phyloP scores from a whole-genome alignment of 352 stramenopile species.

The Phytophthora nicotianae region DNA sequence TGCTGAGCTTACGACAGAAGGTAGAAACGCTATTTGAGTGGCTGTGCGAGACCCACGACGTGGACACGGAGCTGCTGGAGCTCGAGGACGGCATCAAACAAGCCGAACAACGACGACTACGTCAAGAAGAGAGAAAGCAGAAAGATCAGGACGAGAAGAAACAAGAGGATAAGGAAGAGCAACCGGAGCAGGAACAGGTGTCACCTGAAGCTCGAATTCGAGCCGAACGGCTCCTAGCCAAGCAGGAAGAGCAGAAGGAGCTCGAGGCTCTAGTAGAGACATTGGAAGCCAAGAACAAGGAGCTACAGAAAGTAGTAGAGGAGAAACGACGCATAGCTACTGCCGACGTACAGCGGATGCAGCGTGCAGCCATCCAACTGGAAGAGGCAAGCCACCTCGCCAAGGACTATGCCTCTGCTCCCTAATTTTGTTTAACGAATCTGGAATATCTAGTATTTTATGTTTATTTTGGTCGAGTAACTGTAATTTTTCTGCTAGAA shows the following conservation, averaged over 20 bases:
- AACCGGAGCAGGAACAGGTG: slow-evolving; percentile 8
- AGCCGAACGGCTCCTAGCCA: slow-evolving; percentile 49
- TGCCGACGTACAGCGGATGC: slow-evolving; percentile 51
- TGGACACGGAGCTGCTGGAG: slow-evolving; percentile 53
- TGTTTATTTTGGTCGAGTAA: slow-evolving; percentile 20
- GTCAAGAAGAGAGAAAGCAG: slow-evolving; percentile 32
- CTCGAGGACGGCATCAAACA: slow-evolving; percentile 55
- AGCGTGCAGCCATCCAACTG: slow-evolving; percentile 39
- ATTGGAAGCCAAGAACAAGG: slow-evolving; percentile 47
- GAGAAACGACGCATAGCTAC: slow-evolving; percentile 50
- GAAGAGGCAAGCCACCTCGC: slow-evolving; percentile 42
- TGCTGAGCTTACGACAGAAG: slow-evolving; percentile 57
- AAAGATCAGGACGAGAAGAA: slow-evolving; percentile 13
- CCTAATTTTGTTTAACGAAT: slow-evolving; percentile 13
- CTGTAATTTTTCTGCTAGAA: slow-evolving; percentile 2
- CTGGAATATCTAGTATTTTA: slow-evolving; percentile 24
- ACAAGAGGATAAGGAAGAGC: slow-evolving; percentile 2
- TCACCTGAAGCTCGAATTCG: slow-evolving; percentile 50
- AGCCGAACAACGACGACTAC: slow-evolving; percentile 47
- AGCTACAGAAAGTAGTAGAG: slow-evolving; percentile 46
- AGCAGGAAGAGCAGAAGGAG: slow-evolving; percentile 57
- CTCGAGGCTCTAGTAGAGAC: slow-evolving; percentile 45
- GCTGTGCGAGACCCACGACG: slow-evolving; percentile 53
- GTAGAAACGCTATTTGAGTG: slow-evolving; percentile 63
- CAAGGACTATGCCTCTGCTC: slow-evolving; percentile 44